A percentile compares a stretch with the other conserved stretches of the same genome.
Conservation (phyloP, 768 basidiomycete species). For the Chalciporus pseudorubinellus region DNA sequence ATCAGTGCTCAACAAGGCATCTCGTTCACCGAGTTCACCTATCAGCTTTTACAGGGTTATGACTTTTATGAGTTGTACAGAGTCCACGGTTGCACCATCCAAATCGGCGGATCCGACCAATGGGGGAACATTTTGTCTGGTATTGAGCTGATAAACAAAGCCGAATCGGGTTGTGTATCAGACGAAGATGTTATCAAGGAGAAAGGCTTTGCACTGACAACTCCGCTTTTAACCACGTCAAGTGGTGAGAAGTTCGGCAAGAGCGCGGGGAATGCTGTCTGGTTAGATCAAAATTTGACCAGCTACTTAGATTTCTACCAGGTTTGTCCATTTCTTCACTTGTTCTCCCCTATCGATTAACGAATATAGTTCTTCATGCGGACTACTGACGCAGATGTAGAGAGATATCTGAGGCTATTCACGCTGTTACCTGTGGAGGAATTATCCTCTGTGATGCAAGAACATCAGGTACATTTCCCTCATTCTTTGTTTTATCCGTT, state of each 20-base stretch:
- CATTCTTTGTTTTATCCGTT: neutral
- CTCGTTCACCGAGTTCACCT: constrained; percentile 98
- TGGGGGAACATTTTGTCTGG: constrained; percentile 98
- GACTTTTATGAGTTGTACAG: constrained; percentile 83
- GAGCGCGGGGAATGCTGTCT: constrained; percentile 92
- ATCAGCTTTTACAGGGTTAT: constrained; percentile 95
- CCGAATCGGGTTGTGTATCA: constrained; percentile 10
- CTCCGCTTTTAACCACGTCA: constrained; percentile 88
- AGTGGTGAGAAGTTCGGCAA: constrained; percentile 97
- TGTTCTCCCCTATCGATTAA: neutral
- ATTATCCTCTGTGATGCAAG: constrained; percentile 53
- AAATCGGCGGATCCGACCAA: constrained; percentile 96
- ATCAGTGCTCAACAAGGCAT: constrained; percentile 80
- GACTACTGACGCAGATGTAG: constrained; percentile 76
- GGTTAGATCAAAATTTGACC: constrained; percentile 78
- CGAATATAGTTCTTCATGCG: constrained; percentile 79
- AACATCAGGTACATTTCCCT: constrained; percentile 50
- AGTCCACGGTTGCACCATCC: constrained; percentile 69
- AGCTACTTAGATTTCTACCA: constrained; percentile 95
- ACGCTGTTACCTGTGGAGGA: constrained; percentile 65
- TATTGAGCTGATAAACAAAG: constrained; percentile 79
- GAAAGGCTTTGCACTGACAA: constrained; percentile 80
- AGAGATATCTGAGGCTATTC: constrained; percentile 76
- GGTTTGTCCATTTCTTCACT: constrained; percentile 38
- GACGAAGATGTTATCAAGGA: constrained; percentile 13